A percentile compares a stretch with the other conserved stretches of the same genome.
These are phyloP conservation scores for Cadophora luteo-olivacea DNA, from an alignment of 2,329 filamentous ascomycete species.

Conservation along the genomic window DNA sequence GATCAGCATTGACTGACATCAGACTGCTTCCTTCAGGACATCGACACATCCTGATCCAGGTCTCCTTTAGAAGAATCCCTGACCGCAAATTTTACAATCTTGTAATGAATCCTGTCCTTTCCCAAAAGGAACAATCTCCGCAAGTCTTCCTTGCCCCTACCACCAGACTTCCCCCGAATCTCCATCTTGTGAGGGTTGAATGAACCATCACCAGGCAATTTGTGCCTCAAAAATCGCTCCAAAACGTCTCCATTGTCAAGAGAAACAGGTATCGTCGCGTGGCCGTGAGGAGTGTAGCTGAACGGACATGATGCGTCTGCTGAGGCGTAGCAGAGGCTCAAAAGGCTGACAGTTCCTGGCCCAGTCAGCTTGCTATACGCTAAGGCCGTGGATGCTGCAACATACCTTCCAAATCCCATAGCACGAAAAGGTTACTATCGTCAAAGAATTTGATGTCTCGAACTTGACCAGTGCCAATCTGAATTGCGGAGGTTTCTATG, in stretches of 20 bases:
- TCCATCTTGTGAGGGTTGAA: slow-evolving; percentile 40
- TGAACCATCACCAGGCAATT: slow-evolving; percentile 26
- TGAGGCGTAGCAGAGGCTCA: slow-evolving; percentile 37
- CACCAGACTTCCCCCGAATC: slow-evolving; percentile 29
- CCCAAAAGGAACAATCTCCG: slow-evolving; percentile 39
- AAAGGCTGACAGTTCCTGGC: slow-evolving; percentile 33
- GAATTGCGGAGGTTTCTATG: slow-evolving; percentile 34
- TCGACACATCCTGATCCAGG: slow-evolving; percentile 35
- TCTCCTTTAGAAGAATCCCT: background rate
- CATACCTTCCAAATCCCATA: slow-evolving; percentile 42
- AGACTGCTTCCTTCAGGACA: slow-evolving; percentile 30
- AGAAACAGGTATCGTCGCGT: slow-evolving; percentile 8
- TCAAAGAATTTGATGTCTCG: slow-evolving; percentile 44
- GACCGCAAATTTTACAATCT: slow-evolving; percentile 36
- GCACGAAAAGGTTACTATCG: slow-evolving; percentile 37
- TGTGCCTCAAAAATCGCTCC: slow-evolving; percentile 28
- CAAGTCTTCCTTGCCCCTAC: slow-evolving; percentile 25
- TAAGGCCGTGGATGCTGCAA: background rate
- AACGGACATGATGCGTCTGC: slow-evolving; percentile 14
- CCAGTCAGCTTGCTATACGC: slow-evolving; percentile 10
- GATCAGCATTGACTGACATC: background rate
- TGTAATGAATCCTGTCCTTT: slow-evolving; percentile 40
- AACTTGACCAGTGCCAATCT: slow-evolving; percentile 41
- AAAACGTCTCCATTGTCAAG: slow-evolving; percentile 35
- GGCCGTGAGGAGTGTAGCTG: slow-evolving; percentile 25